Conservation (phyloP, 2,329 filamentous ascomycete species). For the Xylariaceae sp. region DNA sequence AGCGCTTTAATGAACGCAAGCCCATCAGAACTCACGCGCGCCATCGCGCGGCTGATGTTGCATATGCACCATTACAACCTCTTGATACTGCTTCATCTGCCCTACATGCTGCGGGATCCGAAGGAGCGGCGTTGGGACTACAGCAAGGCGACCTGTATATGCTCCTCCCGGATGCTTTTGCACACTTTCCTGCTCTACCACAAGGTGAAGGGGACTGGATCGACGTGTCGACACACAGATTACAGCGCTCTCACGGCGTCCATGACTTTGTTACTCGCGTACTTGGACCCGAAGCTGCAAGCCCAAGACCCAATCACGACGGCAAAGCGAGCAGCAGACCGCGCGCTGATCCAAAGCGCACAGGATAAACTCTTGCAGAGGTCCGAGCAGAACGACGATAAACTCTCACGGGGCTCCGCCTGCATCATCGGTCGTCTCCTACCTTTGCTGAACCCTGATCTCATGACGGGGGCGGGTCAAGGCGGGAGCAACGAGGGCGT, state of each 20-base stretch:
- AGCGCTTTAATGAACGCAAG: slow-evolving; percentile 19
- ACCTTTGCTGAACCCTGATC: slow-evolving; percentile 34
- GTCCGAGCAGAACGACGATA: slow-evolving; percentile 38
- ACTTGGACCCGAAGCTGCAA: slow-evolving; percentile 39
- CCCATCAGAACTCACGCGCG: slow-evolving; percentile 29
- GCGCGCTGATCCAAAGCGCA: slow-evolving; percentile 36
- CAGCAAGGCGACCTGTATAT: slow-evolving; percentile 46
- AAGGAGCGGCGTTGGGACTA: slow-evolving; percentile 41
- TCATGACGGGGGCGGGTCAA: slow-evolving; percentile 13
- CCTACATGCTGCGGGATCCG: slow-evolving; percentile 47
- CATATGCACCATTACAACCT: slow-evolving; percentile 51
- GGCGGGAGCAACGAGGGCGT: slow-evolving; percentile 9
- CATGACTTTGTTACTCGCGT: slow-evolving; percentile 48
- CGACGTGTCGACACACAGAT: slow-evolving; percentile 47
- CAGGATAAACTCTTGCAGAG: slow-evolving; percentile 39
- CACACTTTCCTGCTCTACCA: slow-evolving; percentile 47
- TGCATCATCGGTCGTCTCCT: slow-evolving; percentile 42
- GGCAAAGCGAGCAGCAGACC: slow-evolving; percentile 35
- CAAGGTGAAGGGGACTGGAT: slow-evolving; percentile 34
- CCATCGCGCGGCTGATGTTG: slow-evolving; percentile 37
- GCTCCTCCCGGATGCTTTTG: slow-evolving; percentile 49
- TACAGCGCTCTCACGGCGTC: slow-evolving; percentile 50
- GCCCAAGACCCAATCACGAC: slow-evolving; percentile 19
- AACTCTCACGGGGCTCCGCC: slow-evolving; percentile 40
- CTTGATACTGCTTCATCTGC: slow-evolving; percentile 51